These are phyloP conservation scores for Singerocomus inundabilis DNA, from an alignment of 1,284 basidiomycete species.

Conservation along the genomic window DNA sequence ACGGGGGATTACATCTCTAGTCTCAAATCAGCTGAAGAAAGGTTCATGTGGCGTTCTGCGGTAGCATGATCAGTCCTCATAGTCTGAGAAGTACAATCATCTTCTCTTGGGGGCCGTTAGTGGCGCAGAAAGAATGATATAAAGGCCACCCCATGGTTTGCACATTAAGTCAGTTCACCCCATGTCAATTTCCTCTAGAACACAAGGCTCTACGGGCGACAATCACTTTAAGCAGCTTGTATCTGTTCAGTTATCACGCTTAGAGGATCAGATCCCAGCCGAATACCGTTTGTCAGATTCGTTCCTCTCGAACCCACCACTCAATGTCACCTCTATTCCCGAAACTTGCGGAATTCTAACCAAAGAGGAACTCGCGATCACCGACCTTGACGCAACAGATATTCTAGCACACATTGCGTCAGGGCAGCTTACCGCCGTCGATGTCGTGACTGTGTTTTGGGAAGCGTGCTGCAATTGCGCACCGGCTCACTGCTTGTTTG, in stretches of 20 bases:
- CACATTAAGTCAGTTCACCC: neutral
- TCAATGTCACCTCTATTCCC: conserved; percentile 34
- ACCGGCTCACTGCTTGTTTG: conserved; percentile 29
- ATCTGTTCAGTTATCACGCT: conserved; percentile 14
- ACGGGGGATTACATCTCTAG: neutral
- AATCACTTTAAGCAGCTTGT: conserved; percentile 20
- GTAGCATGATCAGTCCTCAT: neutral
- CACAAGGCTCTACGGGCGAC: conserved; percentile 24
- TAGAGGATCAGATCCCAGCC: conserved; percentile 26
- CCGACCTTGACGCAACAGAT: conserved; percentile 35
- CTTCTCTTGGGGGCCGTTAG: neutral
- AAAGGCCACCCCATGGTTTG: neutral
- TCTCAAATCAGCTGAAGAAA: neutral
- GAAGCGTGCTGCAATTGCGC: conserved; percentile 32
- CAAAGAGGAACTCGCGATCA: conserved; percentile 42
- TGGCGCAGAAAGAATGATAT: neutral
- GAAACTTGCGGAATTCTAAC: conserved; percentile 40
- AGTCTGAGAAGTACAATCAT: neutral
- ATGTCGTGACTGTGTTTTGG: conserved; percentile 29
- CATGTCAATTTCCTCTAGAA: conserved; percentile 25
- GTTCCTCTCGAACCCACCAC: conserved; percentile 21
- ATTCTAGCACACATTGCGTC: conserved; percentile 21
- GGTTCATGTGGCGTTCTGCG: neutral
- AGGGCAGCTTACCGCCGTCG: conserved; percentile 26
- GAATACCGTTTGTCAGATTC: conserved; percentile 14